A percentile compares a stretch with the other conserved stretches of the same genome.
Conservation (phyloP, 371 early-diverging fungal genomes). For the Mortierella sp. region DNA sequence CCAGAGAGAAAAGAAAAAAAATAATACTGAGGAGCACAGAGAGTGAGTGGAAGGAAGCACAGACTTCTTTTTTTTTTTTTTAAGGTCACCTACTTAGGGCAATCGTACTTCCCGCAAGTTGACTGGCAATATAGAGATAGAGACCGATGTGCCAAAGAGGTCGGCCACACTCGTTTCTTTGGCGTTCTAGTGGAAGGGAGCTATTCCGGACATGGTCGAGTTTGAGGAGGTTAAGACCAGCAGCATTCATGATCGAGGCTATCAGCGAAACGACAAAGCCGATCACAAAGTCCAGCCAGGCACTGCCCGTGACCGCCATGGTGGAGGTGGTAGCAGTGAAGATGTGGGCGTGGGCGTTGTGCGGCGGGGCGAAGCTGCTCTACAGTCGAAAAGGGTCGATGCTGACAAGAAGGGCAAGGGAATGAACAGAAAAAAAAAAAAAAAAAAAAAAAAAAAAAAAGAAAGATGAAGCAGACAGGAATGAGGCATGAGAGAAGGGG, state of each 20-base stretch:
- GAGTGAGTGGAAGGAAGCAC: not conserved
- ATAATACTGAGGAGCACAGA: too few relatives aligned
- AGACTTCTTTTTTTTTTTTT: not conserved
- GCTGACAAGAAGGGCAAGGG: not conserved
- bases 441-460: not conserved
- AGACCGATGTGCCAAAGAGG: conserved; percentile 77
- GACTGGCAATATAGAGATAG: conserved; percentile 71
- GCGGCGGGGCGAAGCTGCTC: not conserved
- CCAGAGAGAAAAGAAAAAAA: not conserved
- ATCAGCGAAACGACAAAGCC: conserved; percentile 72
- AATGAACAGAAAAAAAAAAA: not conserved
- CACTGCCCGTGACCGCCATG: conserved; percentile 39
- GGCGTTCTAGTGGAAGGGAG: conserved; percentile 53
- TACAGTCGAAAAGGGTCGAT: not conserved
- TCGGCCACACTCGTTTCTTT: conserved; percentile 71
- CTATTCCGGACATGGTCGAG: conserved; percentile 75
- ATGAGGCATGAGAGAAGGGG: too few relatives aligned
- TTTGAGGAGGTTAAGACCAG: conserved; percentile 73
- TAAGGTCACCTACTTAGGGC: conserved; percentile 65
- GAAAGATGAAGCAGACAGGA: not conserved
- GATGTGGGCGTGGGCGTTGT: not conserved
- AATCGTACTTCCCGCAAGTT: conserved; percentile 73
- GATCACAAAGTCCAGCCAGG: conserved; percentile 62
- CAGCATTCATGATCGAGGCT: conserved; percentile 76
- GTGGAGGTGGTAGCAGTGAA: not conserved